A percentile compares a stretch with the other conserved stretches of the same genome.
phyloP scores from a whole-genome alignment of 371 early-diverging fungal genomes.

The Syncephalastrum contaminatum region DNA sequence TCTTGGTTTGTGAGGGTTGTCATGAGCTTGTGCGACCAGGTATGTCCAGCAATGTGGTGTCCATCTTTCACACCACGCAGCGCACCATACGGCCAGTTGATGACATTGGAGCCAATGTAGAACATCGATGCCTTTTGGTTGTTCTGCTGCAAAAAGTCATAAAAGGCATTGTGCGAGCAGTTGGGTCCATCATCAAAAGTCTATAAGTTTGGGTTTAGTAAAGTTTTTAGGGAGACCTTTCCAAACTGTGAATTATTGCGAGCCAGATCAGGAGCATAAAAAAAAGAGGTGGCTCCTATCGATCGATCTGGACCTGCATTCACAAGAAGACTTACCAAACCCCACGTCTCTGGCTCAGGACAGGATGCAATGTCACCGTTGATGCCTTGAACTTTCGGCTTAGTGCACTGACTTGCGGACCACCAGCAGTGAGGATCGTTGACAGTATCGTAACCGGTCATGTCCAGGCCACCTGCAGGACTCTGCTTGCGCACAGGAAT shows the following conservation, averaged over 20 bases:
- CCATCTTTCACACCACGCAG: slow-evolving; percentile 49
- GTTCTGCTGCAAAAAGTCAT: slow-evolving; percentile 44
- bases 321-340: slow-evolving; percentile 29
- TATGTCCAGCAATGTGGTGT: slow-evolving; percentile 49
- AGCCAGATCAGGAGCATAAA: background rate
- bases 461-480: slow-evolving; percentile 30
- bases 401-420: slow-evolving; percentile 41
- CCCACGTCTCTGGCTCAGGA: slow-evolving; percentile 44
- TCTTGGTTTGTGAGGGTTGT: slow-evolving; percentile 51
- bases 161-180: slow-evolving; percentile 49
- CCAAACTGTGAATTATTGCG: background rate
- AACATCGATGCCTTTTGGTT: slow-evolving; percentile 56
- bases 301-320: background rate
- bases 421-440: slow-evolving; percentile 53
- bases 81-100: slow-evolving; percentile 53
- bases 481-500: slow-evolving; percentile 28
- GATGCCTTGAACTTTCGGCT: slow-evolving; percentile 31
- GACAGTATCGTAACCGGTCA: slow-evolving; percentile 31
- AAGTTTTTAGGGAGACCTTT: background rate
- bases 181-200: slow-evolving; percentile 56
- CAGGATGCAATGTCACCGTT: slow-evolving; percentile 38
- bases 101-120: slow-evolving; percentile 53
- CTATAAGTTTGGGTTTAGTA: slow-evolving; percentile 14
- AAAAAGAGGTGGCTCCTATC: slow-evolving; percentile 1
- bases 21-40: slow-evolving; percentile 59